Evolutionary conservation across 2,329 filamentous ascomycete genomes (phyloP).

Genomic region (Stromatinia cepivora): DNA sequence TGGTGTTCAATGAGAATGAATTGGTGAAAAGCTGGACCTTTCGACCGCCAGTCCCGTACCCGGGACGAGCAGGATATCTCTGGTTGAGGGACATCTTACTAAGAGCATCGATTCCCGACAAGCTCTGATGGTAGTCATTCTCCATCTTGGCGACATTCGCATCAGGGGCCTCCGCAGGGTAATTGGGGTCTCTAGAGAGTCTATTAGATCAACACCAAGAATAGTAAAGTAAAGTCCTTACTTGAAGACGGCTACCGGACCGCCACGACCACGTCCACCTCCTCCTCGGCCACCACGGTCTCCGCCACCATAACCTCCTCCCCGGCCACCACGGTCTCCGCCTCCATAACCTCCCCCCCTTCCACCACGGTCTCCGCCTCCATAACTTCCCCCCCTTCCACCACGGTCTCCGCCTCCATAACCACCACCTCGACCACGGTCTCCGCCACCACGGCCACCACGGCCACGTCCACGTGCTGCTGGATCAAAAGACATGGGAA

Average conservation of each 20-base stretch:
- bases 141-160: conserved; percentile 37
- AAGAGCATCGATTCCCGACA: conserved; percentile 29
- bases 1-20: conserved; percentile 37
- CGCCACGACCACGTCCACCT: conserved; percentile 36
- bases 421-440: neutral
- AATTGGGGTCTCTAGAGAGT: conserved; percentile 32
- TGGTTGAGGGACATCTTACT: conserved; percentile 27
- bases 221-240: conserved; percentile 26
- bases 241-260: conserved; percentile 34
- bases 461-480: conserved; percentile 15
- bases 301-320: conserved; percentile 39
- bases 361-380: conserved; percentile 30
- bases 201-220: neutral
- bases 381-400: conserved; percentile 5
- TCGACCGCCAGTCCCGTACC: conserved; percentile 37
- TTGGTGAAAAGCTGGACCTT: conserved; percentile 39
- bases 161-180: conserved; percentile 32
- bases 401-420: neutral
- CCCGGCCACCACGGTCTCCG: conserved; percentile 36
- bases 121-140: conserved; percentile 36
- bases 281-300: conserved; percentile 37
- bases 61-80: conserved; percentile 36
- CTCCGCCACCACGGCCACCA: conserved; percentile 18
- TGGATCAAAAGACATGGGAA: conserved; percentile 17
- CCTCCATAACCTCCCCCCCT: conserved; percentile 5